Percentiles rank a stretch among this genome's conserved stretches.
phyloP scores from a whole-genome alignment of 306 rosid species.

The Urtica urens region DNA sequence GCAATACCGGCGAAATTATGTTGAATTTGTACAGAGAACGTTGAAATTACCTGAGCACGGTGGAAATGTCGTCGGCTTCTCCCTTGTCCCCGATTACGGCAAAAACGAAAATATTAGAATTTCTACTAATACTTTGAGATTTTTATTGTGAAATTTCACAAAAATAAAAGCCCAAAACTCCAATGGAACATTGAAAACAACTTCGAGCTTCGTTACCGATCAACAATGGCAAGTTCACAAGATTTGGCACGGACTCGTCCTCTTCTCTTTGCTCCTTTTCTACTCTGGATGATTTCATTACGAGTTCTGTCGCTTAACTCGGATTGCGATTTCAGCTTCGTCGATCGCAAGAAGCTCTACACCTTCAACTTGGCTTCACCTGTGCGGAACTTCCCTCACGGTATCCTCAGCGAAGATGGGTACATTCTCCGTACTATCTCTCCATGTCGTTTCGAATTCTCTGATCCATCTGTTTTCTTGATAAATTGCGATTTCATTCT shows the following conservation, averaged over 20 bases:
- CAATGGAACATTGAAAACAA: too few relatives aligned
- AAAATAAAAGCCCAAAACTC: too few relatives aligned
- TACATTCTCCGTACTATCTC: conserved; percentile 11
- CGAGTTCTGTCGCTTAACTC: conserved; percentile 18
- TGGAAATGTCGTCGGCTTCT: too few relatives aligned
- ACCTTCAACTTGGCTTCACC: conserved; percentile 65
- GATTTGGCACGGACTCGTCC: conserved; percentile 17
- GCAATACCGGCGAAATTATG: too few relatives aligned
- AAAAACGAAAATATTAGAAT: too few relatives aligned
- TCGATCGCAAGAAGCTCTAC: conserved; percentile 44
- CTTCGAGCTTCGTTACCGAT: too few relatives aligned
- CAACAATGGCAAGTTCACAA: conserved; percentile 17
- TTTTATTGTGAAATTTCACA: too few relatives aligned
- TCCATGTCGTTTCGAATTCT: neutral
- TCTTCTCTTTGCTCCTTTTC: conserved; percentile 16
- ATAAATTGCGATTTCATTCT: neutral
- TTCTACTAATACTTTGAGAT: too few relatives aligned
- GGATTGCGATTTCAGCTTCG: conserved; percentile 42
- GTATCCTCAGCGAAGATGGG: conserved; percentile 96
- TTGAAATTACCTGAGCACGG: too few relatives aligned
- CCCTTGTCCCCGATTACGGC: too few relatives aligned
- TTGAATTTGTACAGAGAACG: too few relatives aligned
- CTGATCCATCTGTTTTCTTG: neutral
- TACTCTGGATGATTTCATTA: conserved; percentile 30
- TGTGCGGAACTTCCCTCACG: conserved; percentile 56